Conservation (phyloP, 2,329 filamentous ascomycete species). For the Ophioceras dolichostomum region DNA sequence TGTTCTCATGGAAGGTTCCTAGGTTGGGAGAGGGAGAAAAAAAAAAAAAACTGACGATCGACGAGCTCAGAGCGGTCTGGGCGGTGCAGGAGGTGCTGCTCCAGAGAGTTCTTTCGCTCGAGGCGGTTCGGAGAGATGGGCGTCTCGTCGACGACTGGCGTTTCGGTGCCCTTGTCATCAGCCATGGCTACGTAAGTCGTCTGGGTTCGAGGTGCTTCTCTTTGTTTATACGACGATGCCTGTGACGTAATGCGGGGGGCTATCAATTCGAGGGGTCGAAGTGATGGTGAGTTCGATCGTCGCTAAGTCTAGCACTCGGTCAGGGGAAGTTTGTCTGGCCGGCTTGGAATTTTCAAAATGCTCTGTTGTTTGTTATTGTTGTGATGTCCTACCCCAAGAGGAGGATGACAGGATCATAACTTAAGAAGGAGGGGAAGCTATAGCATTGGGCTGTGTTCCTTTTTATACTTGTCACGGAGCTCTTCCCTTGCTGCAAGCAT, state of each 20-base stretch:
- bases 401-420: neutral
- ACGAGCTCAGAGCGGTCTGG: conserved; percentile 67
- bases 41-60: conserved; percentile 47
- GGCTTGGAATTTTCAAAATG: neutral
- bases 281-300: neutral
- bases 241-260: neutral
- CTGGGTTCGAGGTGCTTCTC: neutral
- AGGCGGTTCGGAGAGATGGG: conserved; percentile 44
- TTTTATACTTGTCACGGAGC: neutral
- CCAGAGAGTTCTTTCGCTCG: conserved; percentile 52
- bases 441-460: neutral
- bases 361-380: neutral
- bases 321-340: neutral
- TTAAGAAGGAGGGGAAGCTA: neutral
- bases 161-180: conserved; percentile 14
- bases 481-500: neutral
- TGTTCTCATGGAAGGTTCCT: too few species aligned
- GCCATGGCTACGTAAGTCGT: conserved; percentile 16
- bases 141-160: conserved; percentile 36
- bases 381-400: neutral
- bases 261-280: neutral
- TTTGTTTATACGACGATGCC: neutral
- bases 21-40: neutral
- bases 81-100: conserved; percentile 60
- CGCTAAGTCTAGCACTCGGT: neutral